These are phyloP conservation scores for Boletus calvinii DNA, from an alignment of 1,284 basidiomycete genomes.

Conservation along the genomic window DNA sequence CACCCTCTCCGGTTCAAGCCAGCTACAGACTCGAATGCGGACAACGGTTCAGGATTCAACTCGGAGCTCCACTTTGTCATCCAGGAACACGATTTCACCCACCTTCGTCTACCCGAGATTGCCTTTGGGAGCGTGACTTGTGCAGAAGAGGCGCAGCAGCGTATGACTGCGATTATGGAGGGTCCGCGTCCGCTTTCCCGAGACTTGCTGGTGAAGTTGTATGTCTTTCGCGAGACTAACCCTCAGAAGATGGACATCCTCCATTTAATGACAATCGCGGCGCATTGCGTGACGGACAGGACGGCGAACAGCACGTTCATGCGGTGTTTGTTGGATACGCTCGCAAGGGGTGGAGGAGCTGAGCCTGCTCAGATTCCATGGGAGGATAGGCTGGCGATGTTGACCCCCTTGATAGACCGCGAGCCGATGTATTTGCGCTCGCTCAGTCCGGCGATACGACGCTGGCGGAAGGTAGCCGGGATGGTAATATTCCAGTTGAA, in stretches of 20 bases:
- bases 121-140: slow-evolving; percentile 5
- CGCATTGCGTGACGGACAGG: slow-evolving; percentile 20
- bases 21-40: background rate
- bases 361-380: background rate
- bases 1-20: background rate
- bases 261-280: slow-evolving; percentile 17
- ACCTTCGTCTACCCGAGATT: slow-evolving; percentile 6
- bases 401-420: background rate
- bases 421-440: background rate
- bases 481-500: background rate
- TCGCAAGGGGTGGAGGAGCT: slow-evolving; percentile 26
- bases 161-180: slow-evolving; percentile 1
- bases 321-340: slow-evolving; percentile 44
- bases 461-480: background rate
- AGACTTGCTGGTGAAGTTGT: slow-evolving; percentile 14
- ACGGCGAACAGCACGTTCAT: background rate
- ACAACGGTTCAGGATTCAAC: background rate
- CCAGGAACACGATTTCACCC: background rate
- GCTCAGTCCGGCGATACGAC: background rate
- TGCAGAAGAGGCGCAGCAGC: slow-evolving; percentile 14
- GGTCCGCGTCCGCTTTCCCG: slow-evolving; percentile 21
- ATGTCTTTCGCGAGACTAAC: slow-evolving; percentile 7
- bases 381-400: background rate
- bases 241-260: slow-evolving; percentile 4
- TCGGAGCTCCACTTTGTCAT: background rate